These are phyloP conservation scores for Chimonanthus praecox DNA, from an alignment of 164 flowering plant species.

Conservation along the genomic window DNA sequence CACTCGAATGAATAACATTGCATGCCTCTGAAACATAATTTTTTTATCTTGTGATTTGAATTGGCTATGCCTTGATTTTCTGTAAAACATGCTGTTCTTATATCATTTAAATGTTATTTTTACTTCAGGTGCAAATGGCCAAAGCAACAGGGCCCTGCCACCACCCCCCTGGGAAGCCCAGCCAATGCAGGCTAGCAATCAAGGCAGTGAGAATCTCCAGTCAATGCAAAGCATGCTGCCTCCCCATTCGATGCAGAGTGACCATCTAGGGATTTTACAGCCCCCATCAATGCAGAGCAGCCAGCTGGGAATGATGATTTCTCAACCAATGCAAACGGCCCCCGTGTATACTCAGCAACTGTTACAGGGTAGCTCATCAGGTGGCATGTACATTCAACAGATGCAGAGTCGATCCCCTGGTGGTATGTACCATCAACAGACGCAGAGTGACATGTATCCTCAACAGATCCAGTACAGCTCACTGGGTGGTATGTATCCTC, in stretches of 20 bases:
- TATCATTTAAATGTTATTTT: neutral
- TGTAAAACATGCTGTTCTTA: neutral
- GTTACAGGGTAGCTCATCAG: conserved; percentile 27
- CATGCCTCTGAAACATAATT: neutral
- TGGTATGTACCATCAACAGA: conserved; percentile 42
- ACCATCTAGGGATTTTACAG: conserved; percentile 29
- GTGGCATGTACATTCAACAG: conserved; percentile 37
- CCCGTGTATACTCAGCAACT: conserved; percentile 30
- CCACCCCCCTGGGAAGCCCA: conserved; percentile 96
- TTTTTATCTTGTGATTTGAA: neutral
- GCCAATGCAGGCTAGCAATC: conserved; percentile 5
- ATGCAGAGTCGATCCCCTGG: conserved; percentile 23
- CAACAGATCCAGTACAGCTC: conserved; percentile 38
- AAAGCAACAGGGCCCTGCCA: conserved; percentile 52
- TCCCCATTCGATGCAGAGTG: conserved; percentile 10
- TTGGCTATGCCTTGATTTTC: neutral
- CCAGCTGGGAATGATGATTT: conserved; percentile 32
- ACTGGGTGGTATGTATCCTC: conserved; percentile 23
- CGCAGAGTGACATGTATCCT: conserved; percentile 40
- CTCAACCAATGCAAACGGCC: conserved; percentile 12
- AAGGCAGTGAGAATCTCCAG: conserved; percentile 3
- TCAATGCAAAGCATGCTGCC: neutral
- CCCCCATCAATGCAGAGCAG: conserved; percentile 31
- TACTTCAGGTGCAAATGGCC: conserved; percentile 34
- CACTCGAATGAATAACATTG: too few relatives aligned